A percentile compares a stretch with the other conserved stretches of the same genome.
Conservation (phyloP, 1,284 basidiomycete species). For the Cutaneotrichosporon arboriforme region DNA sequence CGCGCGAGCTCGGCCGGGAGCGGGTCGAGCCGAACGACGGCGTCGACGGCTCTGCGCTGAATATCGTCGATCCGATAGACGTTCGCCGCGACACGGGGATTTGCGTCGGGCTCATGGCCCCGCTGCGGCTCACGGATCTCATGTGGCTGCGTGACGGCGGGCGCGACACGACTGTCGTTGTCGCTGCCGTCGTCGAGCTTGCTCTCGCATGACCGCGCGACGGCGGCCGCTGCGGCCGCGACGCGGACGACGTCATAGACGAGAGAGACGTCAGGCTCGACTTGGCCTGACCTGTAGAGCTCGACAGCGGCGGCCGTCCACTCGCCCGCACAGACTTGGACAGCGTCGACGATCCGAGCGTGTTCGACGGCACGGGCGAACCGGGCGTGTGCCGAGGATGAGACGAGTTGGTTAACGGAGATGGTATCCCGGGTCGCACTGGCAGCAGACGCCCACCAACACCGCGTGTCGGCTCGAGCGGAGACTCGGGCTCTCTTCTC, state of each 20-base stretch:
- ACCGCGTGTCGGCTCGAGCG: conserved; percentile 11
- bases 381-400: background rate
- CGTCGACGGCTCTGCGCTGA: too few relatives aligned
- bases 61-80: background rate
- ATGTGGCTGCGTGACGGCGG: background rate
- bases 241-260: background rate
- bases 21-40: too few relatives aligned
- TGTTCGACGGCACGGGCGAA: background rate
- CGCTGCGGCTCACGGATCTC: background rate
- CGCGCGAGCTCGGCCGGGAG: conserved; percentile 3
- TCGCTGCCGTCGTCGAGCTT: background rate
- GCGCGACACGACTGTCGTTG: background rate
- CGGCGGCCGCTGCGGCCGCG: background rate
- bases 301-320: conserved; percentile 3
- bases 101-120: conserved; percentile 2
- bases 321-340: background rate
- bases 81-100: conserved; percentile 5
- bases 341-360: background rate
- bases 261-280: background rate
- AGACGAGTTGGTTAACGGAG: conserved; percentile 23
- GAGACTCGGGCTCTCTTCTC: conserved; percentile 21
- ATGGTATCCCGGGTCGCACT: conserved; percentile 40
- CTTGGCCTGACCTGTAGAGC: background rate
- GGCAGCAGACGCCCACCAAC: conserved; percentile 22
- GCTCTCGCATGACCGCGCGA: background rate